Evolutionary conservation across 225 moss, liverwort and hornwort genomes (phyloP), one percentile per base, ranked within the genome.

Genomic region (Thuidium tamariscinum): DNA sequence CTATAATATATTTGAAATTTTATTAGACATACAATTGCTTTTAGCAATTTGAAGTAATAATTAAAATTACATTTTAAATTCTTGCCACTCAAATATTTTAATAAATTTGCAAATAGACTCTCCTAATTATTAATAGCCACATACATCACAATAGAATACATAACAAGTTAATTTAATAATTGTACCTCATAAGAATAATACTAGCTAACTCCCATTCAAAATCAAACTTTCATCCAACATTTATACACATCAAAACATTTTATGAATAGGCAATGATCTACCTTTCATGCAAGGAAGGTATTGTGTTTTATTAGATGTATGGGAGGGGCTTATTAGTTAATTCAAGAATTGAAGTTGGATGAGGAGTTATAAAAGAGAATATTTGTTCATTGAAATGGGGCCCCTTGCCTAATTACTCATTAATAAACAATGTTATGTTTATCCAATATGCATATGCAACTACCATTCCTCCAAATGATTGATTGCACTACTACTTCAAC

Each of bases 111-210:
- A 42, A 27, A 44, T 16, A 44, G 17, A 46, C 3, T 72, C 10
- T 72, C 1, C 6, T 29, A 42, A 27, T 2, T 9, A 69, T 1
- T 3, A 0, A 0, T 10, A 27, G 2, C 29, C 2, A 16, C 0
- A 0, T 16, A 16, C 0, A 0, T 16, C 16, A 46, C 5, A 0
- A 46, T 72, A 10, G 3, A 46, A 16, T 44, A 17, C 9, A 29
- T 10, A 10, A 29, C 0, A 71, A 72, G 2, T 11, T 15, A 10
- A 73, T 73, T 46, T 11, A 30, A 6, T 7, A 30, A 18, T 0
- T 30, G 1, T 6, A 29, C 2, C 6, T 10, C 0, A 10, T 5
- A 9, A 8, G 10, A 16, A 16, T 70, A 70, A 16, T 3, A 70
- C 13, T 25, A 9, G 16, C 3, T 44, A 9, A 27, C 3, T 44